Percentiles rank a stretch among this genome's conserved stretches.
These are phyloP conservation scores for Metschnikowia hibisci DNA, from an alignment of 805 yeast species.

Conservation along the genomic window DNA sequence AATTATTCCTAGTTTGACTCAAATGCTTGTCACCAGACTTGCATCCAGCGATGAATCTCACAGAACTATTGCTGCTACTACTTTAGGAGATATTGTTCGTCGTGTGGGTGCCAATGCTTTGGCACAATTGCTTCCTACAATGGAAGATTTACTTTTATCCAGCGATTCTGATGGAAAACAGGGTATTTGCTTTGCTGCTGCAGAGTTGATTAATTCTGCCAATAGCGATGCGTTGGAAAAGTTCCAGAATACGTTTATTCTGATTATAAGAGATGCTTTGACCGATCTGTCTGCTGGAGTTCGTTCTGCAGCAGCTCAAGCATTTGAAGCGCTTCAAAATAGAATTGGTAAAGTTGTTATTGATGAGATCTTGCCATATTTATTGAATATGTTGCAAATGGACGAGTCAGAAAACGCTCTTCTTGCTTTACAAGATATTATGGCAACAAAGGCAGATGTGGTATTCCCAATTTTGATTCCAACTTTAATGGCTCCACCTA, in stretches of 20 bases:
- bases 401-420: constrained; percentile 69
- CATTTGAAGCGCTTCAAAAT: constrained; percentile 84
- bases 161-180: constrained; percentile 81
- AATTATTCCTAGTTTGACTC: constrained; percentile 78
- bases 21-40: constrained; percentile 72
- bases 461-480: constrained; percentile 94
- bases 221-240: constrained; percentile 54
- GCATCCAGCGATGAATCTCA: constrained; percentile 78
- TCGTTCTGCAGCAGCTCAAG: constrained; percentile 86
- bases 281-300: constrained; percentile 71
- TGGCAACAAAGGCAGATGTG: constrained; percentile 84
- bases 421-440: constrained; percentile 83
- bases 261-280: constrained; percentile 72
- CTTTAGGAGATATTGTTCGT: constrained; percentile 91
- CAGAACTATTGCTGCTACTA: constrained; percentile 85
- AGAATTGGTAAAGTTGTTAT: constrained; percentile 79
- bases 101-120: constrained; percentile 89
- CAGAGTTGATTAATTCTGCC: constrained; percentile 78
- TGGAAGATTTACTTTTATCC: constrained; percentile 59
- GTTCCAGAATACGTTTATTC: constrained; percentile 66
- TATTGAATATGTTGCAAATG: constrained; percentile 64
- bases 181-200: constrained; percentile 93
- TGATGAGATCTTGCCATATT: constrained; percentile 82
- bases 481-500: constrained; percentile 74
- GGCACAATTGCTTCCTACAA: constrained; percentile 77